These are phyloP conservation scores for Globisporangium spinosum DNA, from an alignment of 352 stramenopile species.

Conservation along the genomic window DNA sequence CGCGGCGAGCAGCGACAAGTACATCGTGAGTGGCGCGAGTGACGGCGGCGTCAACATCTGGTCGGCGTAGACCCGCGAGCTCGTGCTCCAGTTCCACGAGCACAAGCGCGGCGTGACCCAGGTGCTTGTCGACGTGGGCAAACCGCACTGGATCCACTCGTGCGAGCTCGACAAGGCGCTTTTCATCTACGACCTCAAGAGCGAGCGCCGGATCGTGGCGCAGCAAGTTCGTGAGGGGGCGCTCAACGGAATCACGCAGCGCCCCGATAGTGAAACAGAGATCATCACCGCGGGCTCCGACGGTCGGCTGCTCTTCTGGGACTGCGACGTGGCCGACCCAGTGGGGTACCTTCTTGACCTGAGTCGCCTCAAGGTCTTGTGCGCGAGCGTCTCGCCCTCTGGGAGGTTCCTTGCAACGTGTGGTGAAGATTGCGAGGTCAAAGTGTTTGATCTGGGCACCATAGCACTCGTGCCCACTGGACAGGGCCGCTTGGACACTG, in stretches of 20 bases:
- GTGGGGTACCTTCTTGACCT: conserved; percentile 52
- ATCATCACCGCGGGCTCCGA: conserved; percentile 84
- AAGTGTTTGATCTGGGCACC: conserved; percentile 62
- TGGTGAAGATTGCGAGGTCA: conserved; percentile 80
- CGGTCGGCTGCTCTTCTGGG: conserved; percentile 86
- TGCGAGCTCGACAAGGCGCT: conserved; percentile 81
- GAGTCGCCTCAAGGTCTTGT: conserved; percentile 37
- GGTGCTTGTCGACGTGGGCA: conserved; percentile 73
- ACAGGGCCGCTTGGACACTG: conserved; percentile 63
- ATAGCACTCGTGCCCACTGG: conserved; percentile 47
- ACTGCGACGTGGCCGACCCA: conserved; percentile 86
- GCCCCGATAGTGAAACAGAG: conserved; percentile 88
- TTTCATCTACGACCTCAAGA: conserved; percentile 91
- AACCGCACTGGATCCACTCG: conserved; percentile 85
- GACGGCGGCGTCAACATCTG: conserved; percentile 90
- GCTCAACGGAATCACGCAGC: conserved; percentile 84
- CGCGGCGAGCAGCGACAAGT: conserved; percentile 54
- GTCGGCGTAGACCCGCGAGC: conserved; percentile 75
- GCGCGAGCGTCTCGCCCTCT: conserved; percentile 54
- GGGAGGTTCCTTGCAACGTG: conserved; percentile 76
- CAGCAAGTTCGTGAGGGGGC: conserved; percentile 77
- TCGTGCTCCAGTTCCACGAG: conserved; percentile 90
- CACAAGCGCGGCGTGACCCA: conserved; percentile 81
- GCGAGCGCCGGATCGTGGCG: conserved; percentile 70
- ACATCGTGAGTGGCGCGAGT: conserved; percentile 75